phyloP scores from a whole-genome alignment of 1,284 basidiomycete species.

The Boletus sp. region DNA sequence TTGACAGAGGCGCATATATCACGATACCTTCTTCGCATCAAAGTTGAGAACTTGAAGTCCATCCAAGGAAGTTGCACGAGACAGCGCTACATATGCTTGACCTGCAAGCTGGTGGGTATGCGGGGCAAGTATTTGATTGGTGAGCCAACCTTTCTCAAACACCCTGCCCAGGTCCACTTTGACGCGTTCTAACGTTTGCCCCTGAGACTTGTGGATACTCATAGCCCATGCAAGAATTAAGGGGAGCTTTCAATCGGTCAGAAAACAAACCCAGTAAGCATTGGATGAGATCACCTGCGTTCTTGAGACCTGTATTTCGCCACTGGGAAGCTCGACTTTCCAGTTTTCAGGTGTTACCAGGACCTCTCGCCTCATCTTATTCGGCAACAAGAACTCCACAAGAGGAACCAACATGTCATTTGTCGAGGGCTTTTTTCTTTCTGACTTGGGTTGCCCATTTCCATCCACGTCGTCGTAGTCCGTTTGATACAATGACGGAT shows the following conservation, averaged over 20 bases:
- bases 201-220: slow-evolving; percentile 94
- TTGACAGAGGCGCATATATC: not conserved
- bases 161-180: slow-evolving; percentile 77
- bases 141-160: slow-evolving; percentile 78
- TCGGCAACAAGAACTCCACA: slow-evolving; percentile 72
- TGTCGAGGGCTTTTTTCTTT: slow-evolving; percentile 26
- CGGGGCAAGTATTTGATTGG: not conserved
- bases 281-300: slow-evolving; percentile 49
- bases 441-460: slow-evolving; percentile 32
- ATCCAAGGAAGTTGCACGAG: slow-evolving; percentile 88
- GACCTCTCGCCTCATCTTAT: slow-evolving; percentile 51
- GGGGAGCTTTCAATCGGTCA: slow-evolving; percentile 46
- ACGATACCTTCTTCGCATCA: slow-evolving; percentile 64
- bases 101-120: slow-evolving; percentile 39
- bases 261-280: not conserved
- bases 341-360: slow-evolving; percentile 73
- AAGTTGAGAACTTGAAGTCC: slow-evolving; percentile 91
- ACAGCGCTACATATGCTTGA: slow-evolving; percentile 94
- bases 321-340: slow-evolving; percentile 82
- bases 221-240: slow-evolving; percentile 90
- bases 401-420: slow-evolving; percentile 56
- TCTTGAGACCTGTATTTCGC: slow-evolving; percentile 73
- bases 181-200: slow-evolving; percentile 83
- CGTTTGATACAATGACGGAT: slow-evolving; percentile 28
- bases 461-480: slow-evolving; percentile 30